Evolutionary conservation across 2,329 filamentous ascomycete species (phyloP), one percentile per base, ranked within the genome.

Genomic region (Thielaviopsis euricoi): DNA sequence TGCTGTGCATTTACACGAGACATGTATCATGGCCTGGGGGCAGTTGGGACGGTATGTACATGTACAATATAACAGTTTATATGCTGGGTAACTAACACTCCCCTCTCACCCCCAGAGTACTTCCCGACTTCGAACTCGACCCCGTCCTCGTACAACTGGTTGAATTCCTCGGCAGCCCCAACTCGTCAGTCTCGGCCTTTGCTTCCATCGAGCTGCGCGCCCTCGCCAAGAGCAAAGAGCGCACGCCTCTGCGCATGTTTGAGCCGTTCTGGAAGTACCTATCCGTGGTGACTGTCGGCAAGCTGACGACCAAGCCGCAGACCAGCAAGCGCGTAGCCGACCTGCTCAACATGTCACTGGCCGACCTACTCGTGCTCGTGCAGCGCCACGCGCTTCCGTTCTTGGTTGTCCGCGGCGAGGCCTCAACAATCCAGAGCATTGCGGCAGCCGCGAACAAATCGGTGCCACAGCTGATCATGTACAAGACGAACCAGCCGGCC

Each of bases 181-280:
- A 94, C 67, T 79, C 81, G 46, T 79, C 95, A 33, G 75, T 95
- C 9, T 88, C 85, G 56, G 86, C 85, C 4, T 80, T 89, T 62
- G 88, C 91, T 3, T 93, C 89, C 67, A 86, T 86, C 63, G 90
- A 95, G 70, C 73, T 95, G 46, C 75, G 86, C 21, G 83, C 82
- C 61, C 75, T 97, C 53, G 86, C 89, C 1, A 78, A 84, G 55
- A 73, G 76, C 53, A 78, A 82, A 48, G 74, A 76, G 2, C 74
- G 80, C 43, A 84, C 81, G 1, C 78, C 84, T 1, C 76, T 78
- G 26, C 80, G 82, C 17, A 73, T 98, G 0, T 84, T 97, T 58
- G 82, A 84, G 58, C 89, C 91, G 0, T 97, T 89, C 68, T 97
- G 91, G 90, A 81, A 82, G 63, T 91, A 80, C 29, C 75, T 98